Base-by-base conservation (phyloP, 1,139 yeast species). In the Hansenula sp. region DNA sequence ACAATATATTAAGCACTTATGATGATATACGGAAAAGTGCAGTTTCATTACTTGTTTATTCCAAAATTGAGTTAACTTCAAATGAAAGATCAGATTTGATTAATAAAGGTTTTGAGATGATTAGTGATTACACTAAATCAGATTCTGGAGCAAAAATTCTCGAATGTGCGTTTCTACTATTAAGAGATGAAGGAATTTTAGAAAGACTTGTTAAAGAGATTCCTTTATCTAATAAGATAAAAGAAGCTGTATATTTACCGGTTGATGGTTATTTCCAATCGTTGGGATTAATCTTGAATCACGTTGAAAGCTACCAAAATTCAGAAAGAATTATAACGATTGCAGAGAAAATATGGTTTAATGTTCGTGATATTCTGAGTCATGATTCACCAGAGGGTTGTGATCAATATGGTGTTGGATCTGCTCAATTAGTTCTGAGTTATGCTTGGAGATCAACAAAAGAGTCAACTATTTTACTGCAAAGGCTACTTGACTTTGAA, bases 391-490 rank as follows among this genome's bases (percentile, higher is more conserved):
- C 86, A 0, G 86, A 79, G 52, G 85, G 86, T 1, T 54, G 57
- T 38, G 59, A 56, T 34, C 47, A 45, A 28, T 55, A 52, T 37
- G 53, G 53, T 18, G 77, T 82, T 16, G 73, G 76, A 4, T 76
- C 79, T 2, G 73, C 82, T 8, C 86, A 81, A 51, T 61, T 79
- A n/a, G 66, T 79, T n/a, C 62, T 74, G 17, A 83, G 83, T 51
- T 87, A 80, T 56, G 75, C 89, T 5, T 90, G 96, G 94, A 77
- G 94, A 58, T 77, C 88, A 0, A 68, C 87, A n/a, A 87, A 86
- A 51, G 96, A 88, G 48, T 76, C 90, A 0, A 75, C 89, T 1
- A 59, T 67, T 3, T 60, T 87, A 28, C 50, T 86, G 19, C 71
- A 71, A 20, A 58, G 65, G 1, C 42, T 83, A 1, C 52, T 80